Conservation (phyloP, 1,284 basidiomycete genomes). For the Salmacisia buchloeana region DNA sequence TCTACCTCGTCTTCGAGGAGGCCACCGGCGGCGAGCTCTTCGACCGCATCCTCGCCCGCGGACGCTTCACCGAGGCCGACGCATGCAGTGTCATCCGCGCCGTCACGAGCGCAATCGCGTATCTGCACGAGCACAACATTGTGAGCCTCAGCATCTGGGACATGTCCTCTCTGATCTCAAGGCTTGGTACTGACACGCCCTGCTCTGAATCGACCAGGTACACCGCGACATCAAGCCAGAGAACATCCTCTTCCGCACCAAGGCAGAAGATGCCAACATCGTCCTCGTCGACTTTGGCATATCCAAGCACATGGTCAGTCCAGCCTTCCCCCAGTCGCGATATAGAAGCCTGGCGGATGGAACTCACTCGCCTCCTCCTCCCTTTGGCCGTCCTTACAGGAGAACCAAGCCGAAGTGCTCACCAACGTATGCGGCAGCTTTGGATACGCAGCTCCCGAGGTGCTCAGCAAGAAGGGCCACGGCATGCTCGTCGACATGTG, state of each 20-base stretch:
- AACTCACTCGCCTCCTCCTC: neutral
- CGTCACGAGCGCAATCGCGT: constrained; percentile 42
- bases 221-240: constrained; percentile 59
- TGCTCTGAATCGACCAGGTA: no score
- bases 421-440: constrained; percentile 79
- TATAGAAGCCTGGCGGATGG: constrained; percentile 8
- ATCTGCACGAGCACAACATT: constrained; percentile 47
- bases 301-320: constrained; percentile 20
- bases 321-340: neutral
- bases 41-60: constrained; percentile 45
- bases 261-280: constrained; percentile 58
- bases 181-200: no score
- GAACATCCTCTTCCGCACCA: constrained; percentile 82
- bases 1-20: constrained; percentile 52
- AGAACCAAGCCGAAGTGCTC: constrained; percentile 70
- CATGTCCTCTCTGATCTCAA: neutral
- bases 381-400: constrained; percentile 69
- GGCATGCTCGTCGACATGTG: constrained; percentile 89
- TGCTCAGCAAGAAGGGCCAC: constrained; percentile 74
- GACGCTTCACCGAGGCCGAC: constrained; percentile 49
- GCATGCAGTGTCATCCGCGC: constrained; percentile 44
- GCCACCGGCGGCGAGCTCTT: constrained; percentile 52
- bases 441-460: constrained; percentile 84
- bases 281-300: constrained; percentile 80
- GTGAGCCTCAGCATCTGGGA: constrained; percentile 1